phyloP scores from a whole-genome alignment of 805 yeast genomes.

The Schizosaccharomyces lindneri region DNA sequence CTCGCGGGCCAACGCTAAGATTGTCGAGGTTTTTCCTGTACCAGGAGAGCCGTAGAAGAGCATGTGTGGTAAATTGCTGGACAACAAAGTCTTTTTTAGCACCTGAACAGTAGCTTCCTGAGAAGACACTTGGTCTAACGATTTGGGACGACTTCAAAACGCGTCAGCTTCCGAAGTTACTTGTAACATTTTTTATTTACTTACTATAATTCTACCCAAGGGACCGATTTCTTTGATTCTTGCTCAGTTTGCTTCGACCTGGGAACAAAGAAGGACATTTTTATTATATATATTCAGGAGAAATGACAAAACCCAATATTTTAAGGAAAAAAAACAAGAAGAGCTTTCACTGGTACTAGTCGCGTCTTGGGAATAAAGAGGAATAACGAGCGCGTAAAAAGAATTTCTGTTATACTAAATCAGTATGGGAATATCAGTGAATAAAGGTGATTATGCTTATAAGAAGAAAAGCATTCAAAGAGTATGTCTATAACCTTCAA shows the following conservation, averaged over 20 bases:
- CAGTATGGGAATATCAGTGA: too few relatives aligned
- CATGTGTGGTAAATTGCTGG: constrained; percentile 74
- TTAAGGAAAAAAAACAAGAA: neutral
- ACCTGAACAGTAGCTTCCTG: constrained; percentile 78
- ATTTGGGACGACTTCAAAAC: constrained; percentile 44
- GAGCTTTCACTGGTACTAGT: neutral
- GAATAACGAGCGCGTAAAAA: neutral
- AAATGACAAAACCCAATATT: neutral
- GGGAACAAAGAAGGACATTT: neutral
- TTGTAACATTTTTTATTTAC: neutral
- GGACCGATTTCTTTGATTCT: neutral
- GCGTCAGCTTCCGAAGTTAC: neutral
- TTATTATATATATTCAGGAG: neutral
- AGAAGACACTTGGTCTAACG: constrained; percentile 65
- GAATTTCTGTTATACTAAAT: too few relatives aligned
- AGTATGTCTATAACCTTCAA: too few relatives aligned
- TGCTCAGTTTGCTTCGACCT: neutral
- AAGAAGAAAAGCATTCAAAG: too few relatives aligned
- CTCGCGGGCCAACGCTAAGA: constrained; percentile 66
- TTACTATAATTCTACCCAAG: neutral
- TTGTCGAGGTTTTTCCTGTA: constrained; percentile 77
- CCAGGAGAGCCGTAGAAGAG: constrained; percentile 92
- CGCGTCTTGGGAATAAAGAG: neutral
- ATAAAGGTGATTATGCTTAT: too few relatives aligned
- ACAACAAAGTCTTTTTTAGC: constrained; percentile 46